Percentiles rank a stretch among this genome's conserved stretches.
Conservation (phyloP, 2,329 filamentous ascomycete genomes). For the Penicillium hordei region DNA sequence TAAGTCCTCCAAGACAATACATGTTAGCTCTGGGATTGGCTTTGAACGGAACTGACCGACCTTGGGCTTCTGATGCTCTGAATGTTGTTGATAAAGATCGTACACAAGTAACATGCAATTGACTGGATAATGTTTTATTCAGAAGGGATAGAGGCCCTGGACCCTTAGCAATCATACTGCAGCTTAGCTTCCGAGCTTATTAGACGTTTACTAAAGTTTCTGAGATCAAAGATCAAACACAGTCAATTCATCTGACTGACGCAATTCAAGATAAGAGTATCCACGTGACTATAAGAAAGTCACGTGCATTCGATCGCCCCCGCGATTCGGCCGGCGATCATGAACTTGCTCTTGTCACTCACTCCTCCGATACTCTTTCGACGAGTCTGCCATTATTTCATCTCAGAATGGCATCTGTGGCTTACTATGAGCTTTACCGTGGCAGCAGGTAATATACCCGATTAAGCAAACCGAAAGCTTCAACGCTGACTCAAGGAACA, state of each 20-base stretch:
- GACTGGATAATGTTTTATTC: not conserved
- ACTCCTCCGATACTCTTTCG: constrained; percentile 8
- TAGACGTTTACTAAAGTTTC: not conserved
- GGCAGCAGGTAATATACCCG: constrained; percentile 76
- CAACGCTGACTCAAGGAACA: constrained; percentile 18
- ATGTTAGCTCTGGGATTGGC: not conserved
- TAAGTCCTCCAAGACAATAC: not conserved
- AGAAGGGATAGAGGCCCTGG: not conserved
- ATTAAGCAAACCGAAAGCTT: constrained; percentile 1
- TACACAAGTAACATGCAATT: not conserved
- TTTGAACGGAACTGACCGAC: not conserved
- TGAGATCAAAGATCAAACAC: not conserved
- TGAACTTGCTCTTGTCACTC: constrained; percentile 19
- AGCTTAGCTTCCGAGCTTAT: not conserved
- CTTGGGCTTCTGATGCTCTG: constrained; percentile 3
- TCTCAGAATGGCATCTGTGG: constrained; percentile 50
- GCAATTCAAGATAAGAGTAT: not conserved
- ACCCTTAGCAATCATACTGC: not conserved
- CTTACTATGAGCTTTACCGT: constrained; percentile 93
- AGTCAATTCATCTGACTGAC: not conserved
- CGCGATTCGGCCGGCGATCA: constrained; percentile 9
- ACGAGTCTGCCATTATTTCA: not conserved
- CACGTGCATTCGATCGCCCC: constrained; percentile 1
- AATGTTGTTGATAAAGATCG: constrained; percentile 9
- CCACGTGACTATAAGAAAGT: constrained; percentile 3